Base-by-base conservation (phyloP, 805 yeast species). In the Cyberlindnera veronae region DNA sequence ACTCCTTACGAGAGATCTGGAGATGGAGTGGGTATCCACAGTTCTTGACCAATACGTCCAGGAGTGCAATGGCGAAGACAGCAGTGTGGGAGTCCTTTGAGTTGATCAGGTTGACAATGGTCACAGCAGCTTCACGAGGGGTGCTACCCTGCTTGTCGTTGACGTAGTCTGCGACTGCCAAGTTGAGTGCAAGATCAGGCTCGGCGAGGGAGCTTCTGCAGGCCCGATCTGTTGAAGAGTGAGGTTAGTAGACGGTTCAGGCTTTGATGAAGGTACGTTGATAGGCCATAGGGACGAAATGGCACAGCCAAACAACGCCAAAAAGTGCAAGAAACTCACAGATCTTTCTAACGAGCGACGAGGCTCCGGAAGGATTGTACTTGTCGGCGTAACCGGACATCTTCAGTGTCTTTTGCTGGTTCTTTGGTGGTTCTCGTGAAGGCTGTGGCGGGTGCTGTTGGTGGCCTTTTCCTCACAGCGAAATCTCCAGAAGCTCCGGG, bases 1-100 rank as follows among this genome's bases (percentile, higher is more conserved):
- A 93, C 61, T 91, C 98, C 63, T 93, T 90, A 45, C 98, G 76
- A 4, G 96, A 85, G 38, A 93, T 87, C 65, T 93, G 99, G 34
- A 93, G 71, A 51, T 93, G 99, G 66, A 93, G 79, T 7, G 99
- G 97, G 62, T 91, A 93, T 5, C 98, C 99, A 67, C 99, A 93
- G 68, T 93, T 93, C 66, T 93, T 93, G 38, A 93, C 99, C 52
- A 93, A 69, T 39, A 87, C 87, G 59, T 93, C 99, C 46, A 93
- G 58, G 28, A 87, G 66, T 2, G 89, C 76, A 49, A 93, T 64
- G 9, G 97, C 96, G 57, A 90, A 80, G 41, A 84, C 79, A 5
- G 90, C 78, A 24, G 89, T 84, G 55, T 86, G 95, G 1, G 95
- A 79, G 51, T 85, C 93, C 55, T 87, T 73, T 50, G 83, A 82